Conservation (phyloP, 305 asterid species). For the Andrographis paniculata region DNA sequence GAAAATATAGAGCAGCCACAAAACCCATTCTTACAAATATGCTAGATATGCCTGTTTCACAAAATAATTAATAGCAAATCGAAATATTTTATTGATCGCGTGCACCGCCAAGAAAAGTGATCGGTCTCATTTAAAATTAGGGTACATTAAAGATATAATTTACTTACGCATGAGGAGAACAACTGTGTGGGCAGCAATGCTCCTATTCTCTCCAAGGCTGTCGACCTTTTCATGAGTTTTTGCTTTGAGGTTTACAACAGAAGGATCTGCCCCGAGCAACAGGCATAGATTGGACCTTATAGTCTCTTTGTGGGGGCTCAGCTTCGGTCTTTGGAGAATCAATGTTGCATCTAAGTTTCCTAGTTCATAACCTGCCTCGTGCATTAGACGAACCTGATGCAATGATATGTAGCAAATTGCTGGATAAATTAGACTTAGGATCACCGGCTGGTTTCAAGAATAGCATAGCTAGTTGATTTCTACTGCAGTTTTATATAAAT, state of each 20-base stretch:
- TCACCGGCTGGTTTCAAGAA: neutral
- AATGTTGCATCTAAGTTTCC: conserved; percentile 84
- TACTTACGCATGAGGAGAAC: conserved; percentile 76
- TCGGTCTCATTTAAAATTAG: no score
- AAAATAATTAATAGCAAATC: no score
- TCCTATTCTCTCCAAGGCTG: conserved; percentile 94
- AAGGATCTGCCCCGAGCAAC: conserved; percentile 78
- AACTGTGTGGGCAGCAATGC: conserved; percentile 94
- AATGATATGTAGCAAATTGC: neutral
- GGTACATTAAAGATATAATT: no score
- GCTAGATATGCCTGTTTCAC: no score
- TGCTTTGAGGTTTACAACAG: conserved; percentile 69
- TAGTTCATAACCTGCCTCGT: conserved; percentile 83
- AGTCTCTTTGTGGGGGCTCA: conserved; percentile 82
- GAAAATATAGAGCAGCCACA: no score
- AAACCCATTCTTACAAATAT: no score
- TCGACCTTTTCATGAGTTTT: conserved; percentile 94
- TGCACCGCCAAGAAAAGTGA: no score
- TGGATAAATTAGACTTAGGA: conserved; percentile 6
- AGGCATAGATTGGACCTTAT: conserved; percentile 62
- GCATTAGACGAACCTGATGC: conserved; percentile 51
- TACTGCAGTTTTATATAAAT: no score
- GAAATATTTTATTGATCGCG: no score
- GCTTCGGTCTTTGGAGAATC: conserved; percentile 82
- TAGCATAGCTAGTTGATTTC: no score